These are phyloP conservation scores for Cornus kousa DNA, from an alignment of 148 eudicot genomes.

Conservation along the genomic window DNA sequence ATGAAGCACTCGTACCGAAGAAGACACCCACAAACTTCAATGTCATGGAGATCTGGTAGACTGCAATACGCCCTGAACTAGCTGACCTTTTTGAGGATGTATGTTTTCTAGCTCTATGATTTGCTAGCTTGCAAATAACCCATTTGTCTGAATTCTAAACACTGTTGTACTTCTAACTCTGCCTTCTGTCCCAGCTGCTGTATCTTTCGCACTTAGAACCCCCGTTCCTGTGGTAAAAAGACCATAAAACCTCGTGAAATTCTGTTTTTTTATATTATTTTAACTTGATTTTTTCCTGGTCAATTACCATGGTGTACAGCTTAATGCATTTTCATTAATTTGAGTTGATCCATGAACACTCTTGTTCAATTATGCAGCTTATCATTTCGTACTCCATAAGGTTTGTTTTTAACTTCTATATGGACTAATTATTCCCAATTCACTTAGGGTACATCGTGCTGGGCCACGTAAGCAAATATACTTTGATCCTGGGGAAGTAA, in stretches of 20 bases:
- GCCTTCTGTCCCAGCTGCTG: no score
- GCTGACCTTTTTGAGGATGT: no score
- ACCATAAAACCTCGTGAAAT: not conserved
- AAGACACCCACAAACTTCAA: no score
- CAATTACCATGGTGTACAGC: not conserved
- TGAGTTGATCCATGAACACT: not conserved
- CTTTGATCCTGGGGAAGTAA: conserved; percentile 49
- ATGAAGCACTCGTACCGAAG: no score
- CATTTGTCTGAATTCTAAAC: not conserved
- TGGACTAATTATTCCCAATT: conserved; percentile 18
- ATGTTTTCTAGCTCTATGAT: not conserved
- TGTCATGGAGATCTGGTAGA: not conserved
- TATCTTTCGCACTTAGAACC: no score
- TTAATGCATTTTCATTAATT: not conserved
- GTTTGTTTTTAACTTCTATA: not conserved
- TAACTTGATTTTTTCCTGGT: not conserved
- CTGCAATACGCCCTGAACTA: not conserved
- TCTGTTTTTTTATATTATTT: not conserved
- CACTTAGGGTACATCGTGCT: conserved; percentile 48
- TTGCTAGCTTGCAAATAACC: not conserved
- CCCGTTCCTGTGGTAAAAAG: not conserved
- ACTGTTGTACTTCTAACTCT: not conserved
- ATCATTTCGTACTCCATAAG: not conserved
- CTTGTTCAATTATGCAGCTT: not conserved
- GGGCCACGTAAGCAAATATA: conserved; percentile 52